Conservation (phyloP, 208 protist species). For the Trypanosoma brucei region DNA sequence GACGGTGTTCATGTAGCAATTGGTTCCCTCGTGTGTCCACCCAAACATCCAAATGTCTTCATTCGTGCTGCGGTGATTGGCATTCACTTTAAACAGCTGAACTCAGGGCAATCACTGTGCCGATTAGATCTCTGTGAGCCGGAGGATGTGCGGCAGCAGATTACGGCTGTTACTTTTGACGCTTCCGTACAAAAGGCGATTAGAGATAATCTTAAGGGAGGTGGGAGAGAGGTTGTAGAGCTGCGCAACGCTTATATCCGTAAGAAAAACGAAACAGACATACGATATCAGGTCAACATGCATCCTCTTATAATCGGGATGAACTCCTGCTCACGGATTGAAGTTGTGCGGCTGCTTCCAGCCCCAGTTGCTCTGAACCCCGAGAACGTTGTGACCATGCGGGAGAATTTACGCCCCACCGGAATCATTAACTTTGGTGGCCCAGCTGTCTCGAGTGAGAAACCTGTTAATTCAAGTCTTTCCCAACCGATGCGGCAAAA, state of each 20-base stretch:
- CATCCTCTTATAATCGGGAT: conserved; percentile 74
- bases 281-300: conserved; percentile 64
- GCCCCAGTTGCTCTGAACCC: conserved; percentile 15
- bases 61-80: conserved; percentile 63
- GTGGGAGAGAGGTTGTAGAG: conserved; percentile 73
- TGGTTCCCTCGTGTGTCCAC: conserved; percentile 56
- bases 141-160: conserved; percentile 49
- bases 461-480: background rate
- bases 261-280: conserved; percentile 67
- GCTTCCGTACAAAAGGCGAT: conserved; percentile 57
- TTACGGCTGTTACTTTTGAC: conserved; percentile 80
- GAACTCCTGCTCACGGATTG: conserved; percentile 53
- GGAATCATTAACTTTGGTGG: conserved; percentile 63
- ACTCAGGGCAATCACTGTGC: conserved; percentile 47
- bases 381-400: conserved; percentile 43
- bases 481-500: background rate
- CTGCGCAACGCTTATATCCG: conserved; percentile 62
- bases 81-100: conserved; percentile 61
- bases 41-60: conserved; percentile 43
- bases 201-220: conserved; percentile 53
- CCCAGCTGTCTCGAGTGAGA: conserved; percentile 1
- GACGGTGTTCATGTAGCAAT: conserved; percentile 33
- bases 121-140: conserved; percentile 76
- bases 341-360: conserved; percentile 70
- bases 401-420: conserved; percentile 30